Evolutionary conservation across 495 filamentous ascomycete genomes (phyloP).

Genomic region (Bacidia gigantensis): DNA sequence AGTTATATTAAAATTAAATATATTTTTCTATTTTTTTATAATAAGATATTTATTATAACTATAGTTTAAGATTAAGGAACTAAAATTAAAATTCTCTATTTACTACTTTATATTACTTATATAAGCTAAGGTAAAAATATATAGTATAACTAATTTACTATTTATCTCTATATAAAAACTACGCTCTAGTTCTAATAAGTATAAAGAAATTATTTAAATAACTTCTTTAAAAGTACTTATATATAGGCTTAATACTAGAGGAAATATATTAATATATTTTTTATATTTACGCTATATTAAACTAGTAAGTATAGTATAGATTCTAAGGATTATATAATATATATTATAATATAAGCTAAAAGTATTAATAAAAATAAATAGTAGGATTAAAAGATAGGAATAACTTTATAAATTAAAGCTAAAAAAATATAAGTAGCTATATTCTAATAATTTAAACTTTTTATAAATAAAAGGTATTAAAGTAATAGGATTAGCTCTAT

Average conservation of each 20-base stretch:
- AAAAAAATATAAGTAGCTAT: slow-evolving; percentile 1
- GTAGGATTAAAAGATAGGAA: neutral
- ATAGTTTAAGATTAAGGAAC: neutral
- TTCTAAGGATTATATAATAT: slow-evolving; percentile 1
- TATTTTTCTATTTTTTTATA: neutral
- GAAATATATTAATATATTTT: neutral
- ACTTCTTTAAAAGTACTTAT: neutral
- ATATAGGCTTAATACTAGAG: neutral
- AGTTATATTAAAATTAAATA: slow-evolving; percentile 1
- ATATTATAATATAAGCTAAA: slow-evolving; percentile 7
- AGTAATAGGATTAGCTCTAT: neutral
- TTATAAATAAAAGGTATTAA: neutral
- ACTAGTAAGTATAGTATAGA: slow-evolving; percentile 3
- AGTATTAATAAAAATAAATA: slow-evolving; percentile 1
- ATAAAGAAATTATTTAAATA: neutral
- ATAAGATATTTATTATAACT: slow-evolving; percentile 3
- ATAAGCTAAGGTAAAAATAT: slow-evolving; percentile 2
- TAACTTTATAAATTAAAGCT: neutral
- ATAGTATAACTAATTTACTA: neutral
- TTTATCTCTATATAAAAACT: neutral
- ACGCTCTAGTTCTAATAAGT: neutral
- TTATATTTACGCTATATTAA: neutral
- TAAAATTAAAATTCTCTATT: neutral
- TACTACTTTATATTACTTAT: slow-evolving; percentile 6
- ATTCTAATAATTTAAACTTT: slow-evolving; percentile 2